Percentiles rank a stretch among this genome's conserved stretches.
phyloP scores from a whole-genome alignment of 257 asterid species.

The Jacaranda copaia region DNA sequence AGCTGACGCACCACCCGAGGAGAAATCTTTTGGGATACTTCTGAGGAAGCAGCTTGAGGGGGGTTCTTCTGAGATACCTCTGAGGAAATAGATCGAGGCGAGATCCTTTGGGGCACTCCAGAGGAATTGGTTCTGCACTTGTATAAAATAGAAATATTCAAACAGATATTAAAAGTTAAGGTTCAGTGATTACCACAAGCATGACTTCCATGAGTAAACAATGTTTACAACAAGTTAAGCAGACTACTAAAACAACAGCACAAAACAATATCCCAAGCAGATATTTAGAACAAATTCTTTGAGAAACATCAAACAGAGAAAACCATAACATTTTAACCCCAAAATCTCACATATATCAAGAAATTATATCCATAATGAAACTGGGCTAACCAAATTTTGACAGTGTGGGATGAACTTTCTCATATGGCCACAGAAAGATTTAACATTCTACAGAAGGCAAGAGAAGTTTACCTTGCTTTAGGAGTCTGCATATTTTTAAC shows the following conservation, averaged over 20 bases:
- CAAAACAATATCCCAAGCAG: too few relatives aligned
- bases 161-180: background rate
- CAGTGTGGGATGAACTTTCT: background rate
- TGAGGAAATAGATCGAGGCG: conserved; percentile 51
- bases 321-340: too few relatives aligned
- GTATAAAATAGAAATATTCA: background rate
- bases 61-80: conserved; percentile 55
- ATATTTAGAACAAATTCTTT: too few relatives aligned
- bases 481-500: conserved; percentile 85
- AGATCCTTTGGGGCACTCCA: conserved; percentile 47
- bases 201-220: too few relatives aligned
- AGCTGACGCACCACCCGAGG: conserved; percentile 83
- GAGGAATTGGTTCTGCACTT: conserved; percentile 59
- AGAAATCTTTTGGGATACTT: conserved; percentile 56
- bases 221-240: too few relatives aligned
- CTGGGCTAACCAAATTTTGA: too few relatives aligned
- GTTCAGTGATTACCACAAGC: background rate
- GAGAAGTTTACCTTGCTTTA: conserved; percentile 65
- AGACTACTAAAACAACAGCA: too few relatives aligned
- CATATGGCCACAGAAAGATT: background rate
- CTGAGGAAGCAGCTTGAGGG: conserved; percentile 46
- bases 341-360: too few relatives aligned
- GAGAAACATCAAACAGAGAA: too few relatives aligned
- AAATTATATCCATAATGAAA: too few relatives aligned
- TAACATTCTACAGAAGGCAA: conserved; percentile 28